Base-by-base conservation (phyloP, 1,284 basidiomycete genomes). In the Ceratorhiza oryzae-sativae region DNA sequence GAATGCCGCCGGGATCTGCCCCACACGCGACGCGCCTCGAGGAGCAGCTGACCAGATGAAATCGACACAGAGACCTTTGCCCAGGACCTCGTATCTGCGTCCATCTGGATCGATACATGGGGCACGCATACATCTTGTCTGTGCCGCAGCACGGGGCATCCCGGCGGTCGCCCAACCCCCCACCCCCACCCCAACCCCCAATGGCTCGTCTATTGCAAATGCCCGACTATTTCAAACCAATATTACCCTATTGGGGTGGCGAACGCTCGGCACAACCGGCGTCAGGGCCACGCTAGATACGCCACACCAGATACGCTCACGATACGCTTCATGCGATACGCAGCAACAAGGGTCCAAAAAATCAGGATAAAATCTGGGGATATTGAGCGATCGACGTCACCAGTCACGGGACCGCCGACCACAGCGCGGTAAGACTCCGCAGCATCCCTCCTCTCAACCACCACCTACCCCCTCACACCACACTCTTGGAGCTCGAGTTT, bases 21-120 rank as follows among this genome's bases (percentile, higher is more conserved):
- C 46, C 61, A 56, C n/a, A n/a, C 53, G 58, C 58, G 41, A 49
- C 62, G 62, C 62, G 62, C 62, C 62, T 67, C 62, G 62, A 67
- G 62, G 61, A 63, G 61, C 61, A 46, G 42, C 39, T 63, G 48
- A 41, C 36, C 62, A 20, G 62, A 67, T 67, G 62, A 67, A 53
- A 45, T 36, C 48, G 20, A 25, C 15, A 55, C 36, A 23, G 41
- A 67, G 51, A 20, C 39, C 12, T 23, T 51, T 65, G 62, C 62
- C 62, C 62, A 53, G 32, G 34, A 48, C 62, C 62, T 36, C 62
- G 36, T 42, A 41, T 60, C 41, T 25, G 20, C 23, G 6, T 32
- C 23, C 25, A 56, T 36, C 53, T 34, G 13, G 18, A 56, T 20
- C 32, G 53, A 56, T 56, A 56, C 30, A 41, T 60, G 30, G 30